These are phyloP conservation scores for Phytophthora syringae DNA, from an alignment of 352 stramenopile species.

Conservation along the genomic window DNA sequence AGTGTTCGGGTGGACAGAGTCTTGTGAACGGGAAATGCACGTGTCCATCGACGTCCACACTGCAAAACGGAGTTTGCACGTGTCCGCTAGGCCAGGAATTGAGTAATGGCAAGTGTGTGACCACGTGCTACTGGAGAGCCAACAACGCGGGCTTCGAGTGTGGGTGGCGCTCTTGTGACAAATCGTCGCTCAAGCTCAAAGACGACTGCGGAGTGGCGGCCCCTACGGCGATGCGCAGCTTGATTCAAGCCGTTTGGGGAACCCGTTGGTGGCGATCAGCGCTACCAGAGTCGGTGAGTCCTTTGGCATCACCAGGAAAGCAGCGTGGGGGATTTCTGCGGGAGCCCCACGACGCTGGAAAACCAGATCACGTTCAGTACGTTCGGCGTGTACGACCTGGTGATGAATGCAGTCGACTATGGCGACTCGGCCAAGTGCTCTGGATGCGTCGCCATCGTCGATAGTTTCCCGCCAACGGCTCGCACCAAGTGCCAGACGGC, in stretches of 20 bases:
- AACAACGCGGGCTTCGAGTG: slow-evolving; percentile 14
- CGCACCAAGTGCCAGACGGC: slow-evolving; percentile 10
- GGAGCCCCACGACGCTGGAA: slow-evolving; percentile 9
- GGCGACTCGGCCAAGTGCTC: slow-evolving; percentile 8
- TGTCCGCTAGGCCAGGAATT: not conserved
- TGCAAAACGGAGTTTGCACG: not conserved
- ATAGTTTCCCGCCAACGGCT: slow-evolving; percentile 23
- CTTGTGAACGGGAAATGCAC: not conserved
- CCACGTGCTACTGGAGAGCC: slow-evolving; percentile 16
- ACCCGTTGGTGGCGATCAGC: slow-evolving; percentile 21
- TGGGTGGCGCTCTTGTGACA: not conserved
- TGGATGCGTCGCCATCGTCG: slow-evolving; percentile 24
- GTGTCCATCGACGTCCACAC: slow-evolving; percentile 1
- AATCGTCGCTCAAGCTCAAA: slow-evolving; percentile 2
- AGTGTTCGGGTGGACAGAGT: not conserved
- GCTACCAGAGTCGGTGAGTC: slow-evolving; percentile 10
- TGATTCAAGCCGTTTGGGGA: slow-evolving; percentile 2
- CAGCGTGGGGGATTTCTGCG: slow-evolving; percentile 14
- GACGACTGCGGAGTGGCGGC: slow-evolving; percentile 13
- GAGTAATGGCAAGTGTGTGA: not conserved
- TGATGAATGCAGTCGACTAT: slow-evolving; percentile 37
- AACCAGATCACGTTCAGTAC: slow-evolving; percentile 30
- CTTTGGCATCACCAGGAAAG: not conserved
- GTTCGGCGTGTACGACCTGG: slow-evolving; percentile 37
- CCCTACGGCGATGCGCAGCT: slow-evolving; percentile 19